Evolutionary conservation across 352 stramenopile species (phyloP), one percentile per base, ranked within the genome.

Genomic region (Globisporangium cylindrosporum): DNA sequence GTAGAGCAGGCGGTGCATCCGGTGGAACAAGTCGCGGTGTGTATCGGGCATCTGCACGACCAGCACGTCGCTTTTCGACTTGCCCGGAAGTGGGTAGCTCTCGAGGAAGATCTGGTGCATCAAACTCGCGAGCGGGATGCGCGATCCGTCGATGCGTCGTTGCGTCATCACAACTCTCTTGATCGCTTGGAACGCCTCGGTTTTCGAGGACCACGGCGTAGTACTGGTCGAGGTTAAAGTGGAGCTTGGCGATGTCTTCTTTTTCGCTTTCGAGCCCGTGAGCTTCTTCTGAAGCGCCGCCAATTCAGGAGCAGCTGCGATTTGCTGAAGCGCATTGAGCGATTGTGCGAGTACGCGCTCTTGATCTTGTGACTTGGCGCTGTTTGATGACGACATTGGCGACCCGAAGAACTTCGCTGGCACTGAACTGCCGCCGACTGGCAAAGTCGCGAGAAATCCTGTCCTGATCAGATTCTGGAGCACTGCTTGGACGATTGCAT

Each of bases 1-100:
- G 62, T 95, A 93, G 53, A 89, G 90, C 0, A 95, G 70, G 0
- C 82, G 77, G 67, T 93, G 87, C 74, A 95, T 88, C 3, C 88
- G 77, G 4, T 78, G 64, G 56, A 95, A 86, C 12, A 90, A 48
- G 61, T 88, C 79, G 7, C 76, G 79, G 2, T 66, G 73, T 0
- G 59, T 64, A 6, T 78, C 69, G 12, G 79, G 74, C 53, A 92
- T 74, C 15, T 77, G 76, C 15, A 92, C 66, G 1, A 80, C 75
- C 56, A 92, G 71, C 34, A 91, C 69, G 41, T 91, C 73, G 6
- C 67, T 65, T 1, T 77, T 75, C 12, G 38, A 62, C 25, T 78
- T 84, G 10, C 51, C 71, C 1, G 51, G 10, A 15, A 90, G 59
- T 18, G 80, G 74, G 54, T 84, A 87, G 18, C 57, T 64, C 6